Evolutionary conservation across 1,284 basidiomycete genomes (phyloP).

Genomic region (Ustilago lituana): DNA sequence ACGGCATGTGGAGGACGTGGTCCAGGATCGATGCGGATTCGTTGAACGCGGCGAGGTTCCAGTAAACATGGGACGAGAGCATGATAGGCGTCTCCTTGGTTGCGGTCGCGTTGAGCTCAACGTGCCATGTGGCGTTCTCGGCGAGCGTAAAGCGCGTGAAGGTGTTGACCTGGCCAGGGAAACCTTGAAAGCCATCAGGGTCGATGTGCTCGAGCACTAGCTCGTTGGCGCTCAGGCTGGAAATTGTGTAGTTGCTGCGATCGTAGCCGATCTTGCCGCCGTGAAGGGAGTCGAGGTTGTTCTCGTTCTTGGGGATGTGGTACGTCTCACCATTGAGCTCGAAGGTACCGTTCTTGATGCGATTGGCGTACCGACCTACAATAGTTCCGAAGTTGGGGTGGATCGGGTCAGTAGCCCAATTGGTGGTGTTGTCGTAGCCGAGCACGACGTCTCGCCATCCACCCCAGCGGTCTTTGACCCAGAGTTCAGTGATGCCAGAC

Average conservation of each 20-base stretch:
- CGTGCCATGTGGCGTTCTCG: slow-evolving; percentile 41
- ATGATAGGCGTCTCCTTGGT: slow-evolving; percentile 57
- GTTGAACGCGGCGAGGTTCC: slow-evolving; percentile 59
- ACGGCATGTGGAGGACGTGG: slow-evolving; percentile 55
- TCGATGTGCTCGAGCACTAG: slow-evolving; percentile 55
- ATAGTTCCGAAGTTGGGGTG: slow-evolving; percentile 63
- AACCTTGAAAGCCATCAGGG: slow-evolving; percentile 61
- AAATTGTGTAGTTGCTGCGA: slow-evolving; percentile 49
- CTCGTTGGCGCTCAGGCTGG: slow-evolving; percentile 25
- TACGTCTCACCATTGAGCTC: slow-evolving; percentile 50
- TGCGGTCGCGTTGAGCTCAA: slow-evolving; percentile 51
- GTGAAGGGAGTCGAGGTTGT: slow-evolving; percentile 54
- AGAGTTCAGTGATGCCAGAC: slow-evolving; percentile 57
- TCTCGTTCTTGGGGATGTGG: slow-evolving; percentile 49
- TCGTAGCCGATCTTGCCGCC: slow-evolving; percentile 63
- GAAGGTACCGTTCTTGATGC: slow-evolving; percentile 65
- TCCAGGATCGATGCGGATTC: slow-evolving; percentile 45
- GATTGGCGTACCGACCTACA: slow-evolving; percentile 61
- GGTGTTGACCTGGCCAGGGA: slow-evolving; percentile 50
- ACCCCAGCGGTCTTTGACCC: slow-evolving; percentile 58
- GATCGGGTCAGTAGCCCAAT: slow-evolving; percentile 56
- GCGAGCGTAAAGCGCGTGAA: slow-evolving; percentile 43
- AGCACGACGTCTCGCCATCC: slow-evolving; percentile 52
- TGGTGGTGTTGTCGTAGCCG: slow-evolving; percentile 64
- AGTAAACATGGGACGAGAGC: slow-evolving; percentile 64